Percentiles rank a stretch among this genome's conserved stretches.
Evolutionary conservation across 2,329 filamentous ascomycete genomes (phyloP).

Genomic region (Phoma herbarum): DNA sequence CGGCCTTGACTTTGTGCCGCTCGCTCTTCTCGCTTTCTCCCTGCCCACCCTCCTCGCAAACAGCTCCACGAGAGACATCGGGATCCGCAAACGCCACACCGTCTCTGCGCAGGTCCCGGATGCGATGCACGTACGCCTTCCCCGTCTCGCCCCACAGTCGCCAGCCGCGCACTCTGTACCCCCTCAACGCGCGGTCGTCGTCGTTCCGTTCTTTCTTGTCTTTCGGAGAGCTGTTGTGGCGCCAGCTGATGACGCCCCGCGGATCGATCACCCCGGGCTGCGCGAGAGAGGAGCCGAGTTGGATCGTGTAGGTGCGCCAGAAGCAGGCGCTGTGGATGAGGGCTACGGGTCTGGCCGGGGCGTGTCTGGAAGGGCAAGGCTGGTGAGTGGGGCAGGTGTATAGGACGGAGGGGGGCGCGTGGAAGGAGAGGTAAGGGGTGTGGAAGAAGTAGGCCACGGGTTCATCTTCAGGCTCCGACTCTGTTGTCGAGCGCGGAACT

Average conservation of each 20-base stretch:
- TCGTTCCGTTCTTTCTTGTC: background rate
- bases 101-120: conserved; percentile 29
- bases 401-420: conserved; percentile 40
- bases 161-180: conserved; percentile 44
- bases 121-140: conserved; percentile 36
- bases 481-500: too few relatives aligned
- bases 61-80: too few relatives aligned
- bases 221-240: too few relatives aligned
- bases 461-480: too few relatives aligned
- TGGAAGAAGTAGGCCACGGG: conserved; percentile 39
- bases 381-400: conserved; percentile 30
- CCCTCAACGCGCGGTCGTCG: conserved; percentile 32
- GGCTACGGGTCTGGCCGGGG: conserved; percentile 22
- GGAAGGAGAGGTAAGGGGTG: conserved; percentile 42
- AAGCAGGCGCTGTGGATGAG: conserved; percentile 38
- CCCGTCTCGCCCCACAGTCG: conserved; percentile 46
- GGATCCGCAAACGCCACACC: conserved; percentile 6
- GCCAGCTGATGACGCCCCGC: conserved; percentile 39
- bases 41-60: too few relatives aligned
- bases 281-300: conserved; percentile 34
- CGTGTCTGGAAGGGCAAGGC: conserved; percentile 12
- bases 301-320: conserved; percentile 44
- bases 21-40: too few relatives aligned
- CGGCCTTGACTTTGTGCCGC: background rate
- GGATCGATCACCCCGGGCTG: conserved; percentile 38